Conservation (phyloP, 2,329 filamentous ascomycete species). For the Diaporthe humulicola region DNA sequence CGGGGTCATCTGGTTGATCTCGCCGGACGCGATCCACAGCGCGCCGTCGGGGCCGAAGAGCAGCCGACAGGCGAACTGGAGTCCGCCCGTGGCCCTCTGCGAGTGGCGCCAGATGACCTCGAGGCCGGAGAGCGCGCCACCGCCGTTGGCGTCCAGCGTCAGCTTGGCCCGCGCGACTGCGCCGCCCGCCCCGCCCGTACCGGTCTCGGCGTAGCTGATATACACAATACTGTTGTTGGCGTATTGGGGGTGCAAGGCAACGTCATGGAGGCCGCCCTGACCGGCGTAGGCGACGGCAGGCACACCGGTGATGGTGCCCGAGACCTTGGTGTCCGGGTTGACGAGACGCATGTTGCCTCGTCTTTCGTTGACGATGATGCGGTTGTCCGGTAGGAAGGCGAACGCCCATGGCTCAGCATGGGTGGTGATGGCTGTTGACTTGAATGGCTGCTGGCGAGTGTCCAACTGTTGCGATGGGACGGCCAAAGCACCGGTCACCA, state of each 20-base stretch:
- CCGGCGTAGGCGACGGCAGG: slow-evolving; percentile 49
- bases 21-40: slow-evolving; percentile 51
- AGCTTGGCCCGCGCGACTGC: slow-evolving; percentile 50
- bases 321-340: slow-evolving; percentile 47
- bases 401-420: slow-evolving; percentile 48
- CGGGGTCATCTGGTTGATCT: slow-evolving; percentile 50
- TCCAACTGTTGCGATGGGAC: slow-evolving; percentile 46
- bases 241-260: slow-evolving; percentile 51
- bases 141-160: slow-evolving; percentile 47
- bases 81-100: slow-evolving; percentile 46
- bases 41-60: slow-evolving; percentile 48
- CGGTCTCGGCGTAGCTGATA: slow-evolving; percentile 50
- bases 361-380: slow-evolving; percentile 50
- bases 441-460: slow-evolving; percentile 48
- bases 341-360: slow-evolving; percentile 48
- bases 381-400: slow-evolving; percentile 50
- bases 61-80: slow-evolving; percentile 50
- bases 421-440: slow-evolving; percentile 42
- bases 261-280: slow-evolving; percentile 51
- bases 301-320: slow-evolving; percentile 49
- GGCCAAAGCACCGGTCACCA: slow-evolving; percentile 47
- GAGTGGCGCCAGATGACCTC: slow-evolving; percentile 52
- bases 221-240: slow-evolving; percentile 49
- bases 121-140: slow-evolving; percentile 47
- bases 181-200: slow-evolving; percentile 44